A percentile compares a stretch with the other conserved stretches of the same genome.
Evolutionary conservation across 371 early-diverging fungal genomes (phyloP).

Genomic region (Mortierella sp.): DNA sequence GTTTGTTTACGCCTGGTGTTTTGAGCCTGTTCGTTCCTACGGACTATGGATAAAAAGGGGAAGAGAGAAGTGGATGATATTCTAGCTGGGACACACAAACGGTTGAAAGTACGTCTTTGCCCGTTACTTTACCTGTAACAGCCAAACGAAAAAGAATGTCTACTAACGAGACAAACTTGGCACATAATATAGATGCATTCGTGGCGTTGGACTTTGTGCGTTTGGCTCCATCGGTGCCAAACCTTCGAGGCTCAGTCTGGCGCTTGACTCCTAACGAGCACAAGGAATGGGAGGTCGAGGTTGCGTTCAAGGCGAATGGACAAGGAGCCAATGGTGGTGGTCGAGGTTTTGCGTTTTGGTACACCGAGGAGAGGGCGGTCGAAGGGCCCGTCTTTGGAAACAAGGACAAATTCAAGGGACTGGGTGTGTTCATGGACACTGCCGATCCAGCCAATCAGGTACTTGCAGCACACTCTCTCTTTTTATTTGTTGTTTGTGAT

Average conservation of each 20-base stretch:
- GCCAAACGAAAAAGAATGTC: background rate
- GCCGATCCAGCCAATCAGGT: slow-evolving; percentile 69
- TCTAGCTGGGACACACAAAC: background rate
- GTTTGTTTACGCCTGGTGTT: background rate
- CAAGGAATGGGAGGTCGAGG: slow-evolving; percentile 83
- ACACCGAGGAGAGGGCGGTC: slow-evolving; percentile 71
- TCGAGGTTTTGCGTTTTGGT: slow-evolving; percentile 94
- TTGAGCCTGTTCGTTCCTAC: background rate
- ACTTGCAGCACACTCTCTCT: slow-evolving; percentile 20
- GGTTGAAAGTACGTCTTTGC: background rate
- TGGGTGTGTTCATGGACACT: slow-evolving; percentile 82
- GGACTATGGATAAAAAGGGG: background rate
- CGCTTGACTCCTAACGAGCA: slow-evolving; percentile 73
- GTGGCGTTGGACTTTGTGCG: slow-evolving; percentile 75
- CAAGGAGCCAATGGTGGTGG: slow-evolving; percentile 77
- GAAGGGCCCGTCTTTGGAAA: slow-evolving; percentile 82
- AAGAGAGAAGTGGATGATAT: background rate
- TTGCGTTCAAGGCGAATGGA: slow-evolving; percentile 78
- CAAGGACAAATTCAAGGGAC: slow-evolving; percentile 79
- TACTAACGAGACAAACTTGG: background rate
- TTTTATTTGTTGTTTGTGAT: background rate
- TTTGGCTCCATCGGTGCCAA: slow-evolving; percentile 78
- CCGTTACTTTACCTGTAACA: too few relatives aligned
- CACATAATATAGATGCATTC: slow-evolving; percentile 65
- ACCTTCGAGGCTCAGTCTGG: slow-evolving; percentile 81